phyloP scores from a whole-genome alignment of 257 asterid genomes.

The Solanum bulbocastanum region DNA sequence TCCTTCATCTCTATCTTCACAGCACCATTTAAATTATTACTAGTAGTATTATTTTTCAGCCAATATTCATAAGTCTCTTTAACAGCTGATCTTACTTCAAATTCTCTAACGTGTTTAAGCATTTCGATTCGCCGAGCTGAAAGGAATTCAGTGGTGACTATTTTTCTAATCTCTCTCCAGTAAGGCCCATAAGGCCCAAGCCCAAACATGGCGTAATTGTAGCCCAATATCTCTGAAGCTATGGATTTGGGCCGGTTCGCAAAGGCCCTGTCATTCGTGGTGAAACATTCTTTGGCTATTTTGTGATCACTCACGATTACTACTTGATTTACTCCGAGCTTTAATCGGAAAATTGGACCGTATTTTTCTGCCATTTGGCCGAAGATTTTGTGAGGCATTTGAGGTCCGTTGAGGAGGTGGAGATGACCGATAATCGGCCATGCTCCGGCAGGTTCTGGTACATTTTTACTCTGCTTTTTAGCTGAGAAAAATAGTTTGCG shows the following conservation, averaged over 20 bases:
- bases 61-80: constrained; percentile 1
- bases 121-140: constrained; percentile 11
- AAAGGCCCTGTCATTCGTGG: constrained; percentile 3
- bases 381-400: constrained; percentile 11
- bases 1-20: constrained; percentile 13
- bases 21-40: neutral
- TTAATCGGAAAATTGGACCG: constrained; percentile 18
- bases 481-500: neutral
- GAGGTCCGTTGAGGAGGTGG: constrained; percentile 12
- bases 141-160: neutral
- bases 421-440: constrained; percentile 25
- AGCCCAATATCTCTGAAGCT: constrained; percentile 3
- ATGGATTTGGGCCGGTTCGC: constrained; percentile 7
- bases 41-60: neutral
- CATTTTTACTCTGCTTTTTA: neutral
- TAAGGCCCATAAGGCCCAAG: constrained; percentile 17
- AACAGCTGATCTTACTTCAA: constrained; percentile 1
- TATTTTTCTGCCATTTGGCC: constrained; percentile 16
- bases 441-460: constrained; percentile 5
- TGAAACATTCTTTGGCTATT: constrained; percentile 13
- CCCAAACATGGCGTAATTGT: constrained; percentile 12
- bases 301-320: constrained; percentile 11
- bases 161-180: constrained; percentile 20
- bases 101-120: constrained; percentile 2
- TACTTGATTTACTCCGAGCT: constrained; percentile 1